Base-by-base conservation (phyloP, 2,329 filamentous ascomycete species). In the Diaporthe citriasiana region DNA sequence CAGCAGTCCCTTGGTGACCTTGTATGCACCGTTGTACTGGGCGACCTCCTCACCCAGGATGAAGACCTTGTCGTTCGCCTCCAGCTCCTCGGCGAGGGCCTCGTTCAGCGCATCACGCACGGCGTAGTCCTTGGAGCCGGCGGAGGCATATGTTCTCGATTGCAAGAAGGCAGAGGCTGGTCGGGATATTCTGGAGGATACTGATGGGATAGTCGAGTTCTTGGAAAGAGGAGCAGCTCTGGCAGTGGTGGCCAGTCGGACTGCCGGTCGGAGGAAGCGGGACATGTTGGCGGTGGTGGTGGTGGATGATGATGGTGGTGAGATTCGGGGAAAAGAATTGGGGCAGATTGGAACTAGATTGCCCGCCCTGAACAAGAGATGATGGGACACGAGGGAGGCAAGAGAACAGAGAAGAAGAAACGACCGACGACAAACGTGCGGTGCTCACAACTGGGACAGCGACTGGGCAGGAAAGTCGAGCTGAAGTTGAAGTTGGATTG, bases 21-120 rank as follows among this genome's bases (percentile, higher is more conserved):
- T 99, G 92, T 99, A 99, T 83, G 96, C 96, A 89, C 97, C 97
- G 85, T 99, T 99, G 89, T 99, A 99, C 87, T 99, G 97, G 81
- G 97, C 97, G 82, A 99, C 97, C 88, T 99, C 97, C 89, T 99
- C 97, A 81, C 97, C 97, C 74, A 99, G 85, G 79, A 99, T 88
- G 85, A 98, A 99, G 80, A 98, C 95, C 89, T 98, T 98, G 77
- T 93, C 89, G 86, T 99, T 97, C 82, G 86, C 84, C 89, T 98
- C 95, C 85, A 99, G 92, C 90, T 99, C 97, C 89, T 99, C 97
- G 63, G 95, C 95, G 82, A 99, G 92, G 75, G 97, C 97, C 89
- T 99, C 96, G 85, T 99, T 99, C 82, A 99, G 89, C 75, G 97
- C 97, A 83, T 99, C 97, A 87, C 97, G 92, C 81, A 99, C 97